These are phyloP conservation scores for Cyberlindnera americana DNA, from an alignment of 805 yeast genomes.

Conservation along the genomic window DNA sequence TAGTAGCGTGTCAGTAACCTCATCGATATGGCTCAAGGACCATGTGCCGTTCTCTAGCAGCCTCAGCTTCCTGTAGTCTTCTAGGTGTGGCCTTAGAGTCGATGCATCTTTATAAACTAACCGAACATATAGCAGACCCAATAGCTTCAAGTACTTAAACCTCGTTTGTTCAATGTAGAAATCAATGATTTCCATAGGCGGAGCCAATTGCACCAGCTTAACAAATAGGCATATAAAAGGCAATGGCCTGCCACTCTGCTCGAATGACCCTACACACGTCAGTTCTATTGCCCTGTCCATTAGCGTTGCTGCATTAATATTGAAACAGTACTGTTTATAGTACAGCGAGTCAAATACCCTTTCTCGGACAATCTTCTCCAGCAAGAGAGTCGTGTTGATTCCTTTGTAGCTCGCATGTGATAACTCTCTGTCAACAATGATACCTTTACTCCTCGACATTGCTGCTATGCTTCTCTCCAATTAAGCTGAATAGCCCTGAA, in stretches of 20 bases:
- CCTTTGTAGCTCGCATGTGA: slow-evolving; percentile 34
- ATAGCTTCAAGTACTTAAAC: slow-evolving; percentile 73
- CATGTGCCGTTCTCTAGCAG: slow-evolving; percentile 37
- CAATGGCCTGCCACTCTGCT: slow-evolving; percentile 54
- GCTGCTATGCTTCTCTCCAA: too few relatives aligned
- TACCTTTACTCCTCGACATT: slow-evolving; percentile 7
- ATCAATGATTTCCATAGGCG: slow-evolving; percentile 51
- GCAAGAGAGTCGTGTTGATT: slow-evolving; percentile 44
- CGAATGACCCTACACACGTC: slow-evolving; percentile 56
- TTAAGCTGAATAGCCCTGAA: too few relatives aligned
- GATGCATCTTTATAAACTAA: slow-evolving; percentile 26
- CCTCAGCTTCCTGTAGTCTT: slow-evolving; percentile 70
- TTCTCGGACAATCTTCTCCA: slow-evolving; percentile 58
- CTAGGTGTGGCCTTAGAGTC: slow-evolving; percentile 49
- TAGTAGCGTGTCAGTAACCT: slow-evolving; percentile 61
- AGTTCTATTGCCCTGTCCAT: slow-evolving; percentile 46
- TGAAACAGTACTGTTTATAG: slow-evolving; percentile 55
- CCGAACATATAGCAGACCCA: slow-evolving; percentile 65
- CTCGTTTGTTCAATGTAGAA: slow-evolving; percentile 56
- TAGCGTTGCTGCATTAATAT: slow-evolving; percentile 44
- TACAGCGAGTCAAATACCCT: slow-evolving; percentile 52
- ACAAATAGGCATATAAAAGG: slow-evolving; percentile 75
- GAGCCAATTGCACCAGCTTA: slow-evolving; percentile 74
- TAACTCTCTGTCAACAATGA: slow-evolving; percentile 21
- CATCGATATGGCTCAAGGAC: slow-evolving; percentile 61